Evolutionary conservation across 2,329 filamentous ascomycete species (phyloP).

Genomic region (Whalleya microplaca): DNA sequence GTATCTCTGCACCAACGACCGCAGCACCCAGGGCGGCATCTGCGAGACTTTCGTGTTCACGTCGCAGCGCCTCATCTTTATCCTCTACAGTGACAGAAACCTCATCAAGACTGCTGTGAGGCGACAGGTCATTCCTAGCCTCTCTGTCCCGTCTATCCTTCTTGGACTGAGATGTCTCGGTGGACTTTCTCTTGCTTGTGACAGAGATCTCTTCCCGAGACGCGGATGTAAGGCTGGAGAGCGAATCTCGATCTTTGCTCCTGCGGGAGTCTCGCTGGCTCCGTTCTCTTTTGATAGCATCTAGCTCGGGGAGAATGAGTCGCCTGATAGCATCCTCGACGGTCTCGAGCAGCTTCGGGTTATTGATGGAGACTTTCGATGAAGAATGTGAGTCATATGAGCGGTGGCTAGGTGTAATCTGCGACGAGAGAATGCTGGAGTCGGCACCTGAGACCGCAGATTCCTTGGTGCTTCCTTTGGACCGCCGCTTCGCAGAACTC

Average conservation of each 20-base stretch:
- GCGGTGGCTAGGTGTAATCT: constrained; percentile 57
- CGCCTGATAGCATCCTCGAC: constrained; percentile 92
- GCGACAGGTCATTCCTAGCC: constrained; percentile 58
- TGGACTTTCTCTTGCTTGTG: constrained; percentile 55
- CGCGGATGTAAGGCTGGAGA: constrained; percentile 58
- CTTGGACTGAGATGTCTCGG: constrained; percentile 57
- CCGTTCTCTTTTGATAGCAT: constrained; percentile 87
- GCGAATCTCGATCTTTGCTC: constrained; percentile 58
- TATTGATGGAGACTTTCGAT: constrained; percentile 77
- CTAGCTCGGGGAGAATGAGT: constrained; percentile 88
- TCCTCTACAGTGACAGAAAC: constrained; percentile 51
- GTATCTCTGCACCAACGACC: constrained; percentile 43
- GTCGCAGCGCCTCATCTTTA: constrained; percentile 50
- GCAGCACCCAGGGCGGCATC: constrained; percentile 50
- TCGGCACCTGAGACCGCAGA: constrained; percentile 57
- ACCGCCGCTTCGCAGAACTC: constrained; percentile 52
- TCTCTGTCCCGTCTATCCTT: constrained; percentile 56
- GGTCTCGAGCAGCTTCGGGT: constrained; percentile 86
- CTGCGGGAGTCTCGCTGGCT: constrained; percentile 70
- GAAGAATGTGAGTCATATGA: constrained; percentile 61
- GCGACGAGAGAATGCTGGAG: constrained; percentile 59
- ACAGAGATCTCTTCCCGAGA: constrained; percentile 59
- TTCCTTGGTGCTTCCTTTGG: constrained; percentile 57
- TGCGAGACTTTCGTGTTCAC: constrained; percentile 42
- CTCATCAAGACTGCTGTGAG: constrained; percentile 51